Evolutionary conservation across 768 basidiomycete species (phyloP), one percentile per base, ranked within the genome.

Genomic region (Trametes sanguinea): DNA sequence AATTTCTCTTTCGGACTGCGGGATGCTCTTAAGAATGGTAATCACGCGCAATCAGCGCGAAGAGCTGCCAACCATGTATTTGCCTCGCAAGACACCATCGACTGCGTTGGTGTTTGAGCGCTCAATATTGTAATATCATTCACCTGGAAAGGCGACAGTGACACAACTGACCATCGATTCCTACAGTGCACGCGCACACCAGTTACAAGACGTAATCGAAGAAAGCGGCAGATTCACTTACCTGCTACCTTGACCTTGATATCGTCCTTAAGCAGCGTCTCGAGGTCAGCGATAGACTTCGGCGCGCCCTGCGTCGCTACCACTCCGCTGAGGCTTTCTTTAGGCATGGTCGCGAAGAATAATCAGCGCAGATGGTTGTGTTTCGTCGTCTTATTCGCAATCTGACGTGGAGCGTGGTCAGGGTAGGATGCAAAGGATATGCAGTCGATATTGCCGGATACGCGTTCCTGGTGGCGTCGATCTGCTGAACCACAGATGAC

Each of bases 191-290:
- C 22, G 22, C 22, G 22, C 22, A 22, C 22, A 22, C 22, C 22
- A 47, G 46, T 29, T 11, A 9, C 11, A 29, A 47, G 22, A 47
- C 17, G 46, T 4, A 27, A 27, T 5, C 6, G 27, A 7, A 4
- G 46, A 29, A 29, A n/a, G 11, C 22, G 22, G 22, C 11, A 37
- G 35, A 6, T 6, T 37, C 79, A 46, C 62, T 56, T 48, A 93
- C 95, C 95, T 54, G 94, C 95, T 33, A 98, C 92, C 77, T 97
- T 96, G 69, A 98, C 86, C 76, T 96, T 97, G 71, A 76, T 83
- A 72, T 95, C 93, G 68, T 81, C 2, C 39, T 67, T 60, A 54
- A 96, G 76, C 13, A 85, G 70, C 4, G 68, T 40, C 61, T 80
- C 74, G 54, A 97, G 79, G 6, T 91, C 85, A 8, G 84, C 73